A percentile compares a stretch with the other conserved stretches of the same genome.
phyloP scores from a whole-genome alignment of 2,329 filamentous ascomycete species.

The Trichoderma simmonsii region DNA sequence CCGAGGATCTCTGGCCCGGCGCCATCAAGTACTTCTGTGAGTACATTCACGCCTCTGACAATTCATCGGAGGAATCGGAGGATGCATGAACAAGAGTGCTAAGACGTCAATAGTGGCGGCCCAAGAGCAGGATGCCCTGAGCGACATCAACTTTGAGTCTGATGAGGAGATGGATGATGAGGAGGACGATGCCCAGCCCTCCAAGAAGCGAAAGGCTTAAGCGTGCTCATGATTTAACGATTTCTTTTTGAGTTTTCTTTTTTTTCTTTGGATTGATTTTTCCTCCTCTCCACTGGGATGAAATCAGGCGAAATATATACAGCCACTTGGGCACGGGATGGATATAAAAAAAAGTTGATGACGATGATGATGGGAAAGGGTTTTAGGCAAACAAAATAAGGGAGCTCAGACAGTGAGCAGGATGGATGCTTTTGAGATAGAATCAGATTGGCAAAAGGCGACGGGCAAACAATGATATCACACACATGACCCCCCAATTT shows the following conservation, averaged over 20 bases:
- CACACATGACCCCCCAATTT: neutral
- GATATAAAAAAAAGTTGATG: neutral
- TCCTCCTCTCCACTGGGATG: neutral
- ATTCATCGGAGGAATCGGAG: constrained; percentile 2
- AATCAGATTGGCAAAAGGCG: constrained; percentile 1
- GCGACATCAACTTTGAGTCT: constrained; percentile 67
- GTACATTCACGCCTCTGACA: constrained; percentile 35
- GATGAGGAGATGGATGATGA: constrained; percentile 54
- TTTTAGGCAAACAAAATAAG: neutral
- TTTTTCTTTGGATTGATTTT: neutral
- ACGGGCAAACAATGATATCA: neutral
- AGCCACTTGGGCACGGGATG: neutral
- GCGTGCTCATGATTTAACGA: constrained; percentile 2
- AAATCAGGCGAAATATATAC: neutral
- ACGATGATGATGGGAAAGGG: neutral
- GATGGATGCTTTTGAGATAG: neutral
- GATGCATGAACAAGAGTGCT: constrained; percentile 1
- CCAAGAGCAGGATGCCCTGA: constrained; percentile 64
- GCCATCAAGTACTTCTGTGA: constrained; percentile 90
- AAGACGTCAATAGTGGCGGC: constrained; percentile 40
- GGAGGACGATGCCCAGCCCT: constrained; percentile 38
- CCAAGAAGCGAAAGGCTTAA: constrained; percentile 45
- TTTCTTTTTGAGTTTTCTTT: neutral
- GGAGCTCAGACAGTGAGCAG: neutral
- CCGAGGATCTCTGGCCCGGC: constrained; percentile 84